Evolutionary conservation across 2,329 filamentous ascomycete genomes (phyloP), one percentile per base, ranked within the genome.

Genomic region (Aspergillus sp.): DNA sequence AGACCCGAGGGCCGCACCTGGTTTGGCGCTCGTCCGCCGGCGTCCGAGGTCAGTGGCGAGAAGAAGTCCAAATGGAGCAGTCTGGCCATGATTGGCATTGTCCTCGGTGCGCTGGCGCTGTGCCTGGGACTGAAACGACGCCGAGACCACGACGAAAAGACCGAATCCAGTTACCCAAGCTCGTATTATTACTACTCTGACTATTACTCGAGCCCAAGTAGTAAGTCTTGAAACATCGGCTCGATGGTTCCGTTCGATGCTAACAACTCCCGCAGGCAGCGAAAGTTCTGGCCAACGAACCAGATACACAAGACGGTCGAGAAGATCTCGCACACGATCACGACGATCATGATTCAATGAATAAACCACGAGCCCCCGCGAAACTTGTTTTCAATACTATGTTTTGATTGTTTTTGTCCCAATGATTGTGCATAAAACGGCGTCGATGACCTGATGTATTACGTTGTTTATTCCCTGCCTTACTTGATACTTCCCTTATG

Each of bases 111-210:
- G 10, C 57, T 79, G 52, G 76, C 76, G 10, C 58, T 78, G 16
- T 71, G 75, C 42, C 61, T 79, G 41, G 77, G 77, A 5, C 52
- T 79, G 61, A 76, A 71, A 66, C 70, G 75, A 56, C 69, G 65
- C 53, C 68, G 60, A 47, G 62, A 71, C 34, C 59, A 70, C 20
- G 65, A 71, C 29, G 66, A 70, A 47, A 76, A 75, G 64, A 74
- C 67, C 58, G 62, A 64, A 47, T 70, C 67, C 45, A 69, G 66
- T 19, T 70, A 68, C 60, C 70, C 67, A 32, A 76, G 69, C 56
- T 69, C 67, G 14, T 73, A 74, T 57, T 73, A 71, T 53, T 70
- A 71, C 34, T 76, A 74, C 59, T 72, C 68, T 21, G 67, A 71
- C 47, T 72, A 71, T 55, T 70, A 69, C 52, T 75, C 73, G 36